These are phyloP conservation scores for Lepidium africanum DNA, from an alignment of 345 rosid species.

Conservation along the genomic window DNA sequence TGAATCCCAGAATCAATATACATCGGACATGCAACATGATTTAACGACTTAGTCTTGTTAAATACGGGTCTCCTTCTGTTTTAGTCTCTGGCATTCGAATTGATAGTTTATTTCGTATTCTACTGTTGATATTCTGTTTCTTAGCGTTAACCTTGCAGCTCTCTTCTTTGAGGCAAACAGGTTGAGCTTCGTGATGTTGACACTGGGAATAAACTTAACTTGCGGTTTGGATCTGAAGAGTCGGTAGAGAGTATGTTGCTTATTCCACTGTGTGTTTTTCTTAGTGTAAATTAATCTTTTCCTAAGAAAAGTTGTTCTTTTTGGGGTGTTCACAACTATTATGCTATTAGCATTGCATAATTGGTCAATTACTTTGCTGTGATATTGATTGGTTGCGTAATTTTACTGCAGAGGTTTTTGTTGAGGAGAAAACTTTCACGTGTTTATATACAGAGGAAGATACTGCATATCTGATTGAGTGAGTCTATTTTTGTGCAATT, in stretches of 20 bases:
- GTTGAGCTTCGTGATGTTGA: conserved; percentile 93
- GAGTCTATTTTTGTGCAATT: conserved; percentile 26
- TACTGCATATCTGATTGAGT: conserved; percentile 76
- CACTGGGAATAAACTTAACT: conserved; percentile 69
- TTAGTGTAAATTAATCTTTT: not conserved
- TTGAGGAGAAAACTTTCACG: conserved; percentile 69
- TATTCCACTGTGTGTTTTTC: not conserved
- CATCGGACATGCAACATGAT: not conserved
- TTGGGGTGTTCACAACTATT: not conserved
- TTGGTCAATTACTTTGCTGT: not conserved
- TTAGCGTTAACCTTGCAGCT: not conserved
- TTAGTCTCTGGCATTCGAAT: not conserved
- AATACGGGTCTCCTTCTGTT: not conserved
- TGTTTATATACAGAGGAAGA: conserved; percentile 67
- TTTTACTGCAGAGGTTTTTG: conserved; percentile 61
- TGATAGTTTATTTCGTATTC: not conserved
- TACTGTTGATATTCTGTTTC: not conserved
- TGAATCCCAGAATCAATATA: not conserved
- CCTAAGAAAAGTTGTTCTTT: not conserved
- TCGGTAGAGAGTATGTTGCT: conserved; percentile 58
- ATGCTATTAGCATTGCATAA: not conserved
- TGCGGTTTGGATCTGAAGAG: conserved; percentile 84
- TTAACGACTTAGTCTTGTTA: not conserved
- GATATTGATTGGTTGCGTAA: conserved; percentile 4
- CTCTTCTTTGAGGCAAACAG: conserved; percentile 28